phyloP scores from a whole-genome alignment of 2,329 filamentous ascomycete species.

The Talaromyces albobiverticillius region DNA sequence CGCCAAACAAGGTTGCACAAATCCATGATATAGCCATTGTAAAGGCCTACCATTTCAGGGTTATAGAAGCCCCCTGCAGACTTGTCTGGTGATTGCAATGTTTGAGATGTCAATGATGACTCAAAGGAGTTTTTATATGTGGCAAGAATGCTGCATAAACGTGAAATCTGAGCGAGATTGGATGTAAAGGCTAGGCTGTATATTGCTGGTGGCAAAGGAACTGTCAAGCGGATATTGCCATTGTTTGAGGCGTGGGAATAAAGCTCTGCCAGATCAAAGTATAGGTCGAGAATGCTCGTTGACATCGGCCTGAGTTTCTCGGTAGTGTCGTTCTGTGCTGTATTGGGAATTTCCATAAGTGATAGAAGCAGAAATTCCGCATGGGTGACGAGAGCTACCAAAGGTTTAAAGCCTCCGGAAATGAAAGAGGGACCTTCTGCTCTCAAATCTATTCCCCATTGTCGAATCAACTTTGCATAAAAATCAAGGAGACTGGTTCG shows the following conservation, averaged over 20 bases:
- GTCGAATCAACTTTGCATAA: conserved; percentile 64
- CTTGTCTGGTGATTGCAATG: conserved; percentile 29
- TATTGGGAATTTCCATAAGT: conserved; percentile 54
- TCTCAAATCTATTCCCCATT: conserved; percentile 44
- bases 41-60: conserved; percentile 61
- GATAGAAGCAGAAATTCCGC: conserved; percentile 56
- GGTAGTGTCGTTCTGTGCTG: conserved; percentile 15
- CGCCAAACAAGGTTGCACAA: conserved; percentile 82
- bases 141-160: conserved; percentile 67
- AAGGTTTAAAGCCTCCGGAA: conserved; percentile 28
- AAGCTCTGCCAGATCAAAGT: conserved; percentile 62
- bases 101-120: conserved; percentile 48
- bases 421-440: conserved; percentile 22
- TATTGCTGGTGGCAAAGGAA: conserved; percentile 65
- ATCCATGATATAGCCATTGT: conserved; percentile 85
- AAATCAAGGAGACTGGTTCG: conserved; percentile 62
- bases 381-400: conserved; percentile 49
- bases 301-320: conserved; percentile 34
- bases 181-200: conserved; percentile 69
- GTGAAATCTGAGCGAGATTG: conserved; percentile 63
- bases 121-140: conserved; percentile 74
- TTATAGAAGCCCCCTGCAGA: conserved; percentile 47
- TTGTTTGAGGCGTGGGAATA: conserved; percentile 53
- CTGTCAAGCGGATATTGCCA: conserved; percentile 60
- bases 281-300: conserved; percentile 62